Conservation (phyloP, 768 basidiomycete genomes). For the Serpula lacrymans region DNA sequence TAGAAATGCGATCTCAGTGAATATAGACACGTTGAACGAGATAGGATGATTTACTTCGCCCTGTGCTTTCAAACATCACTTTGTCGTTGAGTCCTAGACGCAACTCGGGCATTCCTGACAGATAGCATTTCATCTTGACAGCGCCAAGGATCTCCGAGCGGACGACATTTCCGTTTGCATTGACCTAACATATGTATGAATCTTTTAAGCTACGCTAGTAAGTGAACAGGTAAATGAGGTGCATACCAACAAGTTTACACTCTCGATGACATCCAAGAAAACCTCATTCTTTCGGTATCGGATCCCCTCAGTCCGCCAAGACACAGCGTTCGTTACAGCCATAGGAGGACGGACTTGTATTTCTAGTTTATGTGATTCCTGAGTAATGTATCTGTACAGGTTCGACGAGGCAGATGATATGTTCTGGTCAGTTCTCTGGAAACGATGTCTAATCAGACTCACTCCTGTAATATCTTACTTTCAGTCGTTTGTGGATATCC, state of each 20-base stretch:
- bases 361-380: conserved; percentile 97
- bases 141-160: conserved; percentile 98
- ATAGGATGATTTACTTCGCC: conserved; percentile 65
- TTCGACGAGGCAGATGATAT: no score
- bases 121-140: conserved; percentile 99
- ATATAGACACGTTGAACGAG: not conserved
- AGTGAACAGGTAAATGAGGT: not conserved
- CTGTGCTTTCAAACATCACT: conserved; percentile 98
- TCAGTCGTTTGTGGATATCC: conserved; percentile 99
- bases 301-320: conserved; percentile 97
- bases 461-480: conserved; percentile 98
- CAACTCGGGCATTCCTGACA: conserved; percentile 99
- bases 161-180: conserved; percentile 94
- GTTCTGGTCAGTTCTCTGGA: not conserved
- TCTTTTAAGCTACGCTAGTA: not conserved
- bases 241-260: conserved; percentile 89
- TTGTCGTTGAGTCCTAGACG: conserved; percentile 96
- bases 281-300: conserved; percentile 99
- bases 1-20: not conserved
- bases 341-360: conserved; percentile 89
- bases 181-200: conserved; percentile 56
- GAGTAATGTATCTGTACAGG: conserved; percentile 84
- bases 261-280: conserved; percentile 97
- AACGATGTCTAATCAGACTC: conserved; percentile 24
- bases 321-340: conserved; percentile 97